Base-by-base conservation (phyloP, 371 early-diverging fungal species). In the Actinomortierella ambigua region DNA sequence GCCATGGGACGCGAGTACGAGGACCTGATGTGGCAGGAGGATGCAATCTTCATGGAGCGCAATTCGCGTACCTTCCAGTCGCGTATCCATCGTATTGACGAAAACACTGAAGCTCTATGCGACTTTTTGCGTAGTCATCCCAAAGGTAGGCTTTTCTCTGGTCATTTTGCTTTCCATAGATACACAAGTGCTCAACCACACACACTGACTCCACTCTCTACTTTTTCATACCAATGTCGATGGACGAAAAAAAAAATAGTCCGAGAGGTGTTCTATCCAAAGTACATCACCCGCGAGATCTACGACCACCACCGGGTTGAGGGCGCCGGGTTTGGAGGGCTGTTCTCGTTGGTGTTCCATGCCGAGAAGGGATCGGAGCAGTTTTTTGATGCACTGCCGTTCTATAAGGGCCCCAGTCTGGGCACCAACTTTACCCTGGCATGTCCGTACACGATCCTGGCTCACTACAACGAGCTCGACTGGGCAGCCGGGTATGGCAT, bases 361-460 rank as follows among this genome's bases (percentile, higher is more conserved):
- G 76, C 77, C 29, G 84, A 88, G 53, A 68, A 75, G 5, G 81
- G 81, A 2, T 89, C 96, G 0, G 61, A 73, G 15, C 65, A 69
- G 41, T 97, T 98, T 77, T 98, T 89, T 77, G 96, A 98, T 77
- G 64, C 79, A 18, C 71, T 98, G 29, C 68, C 81, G 4, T 86
- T 86, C 62, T 87, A 89, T 56, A 98, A 98, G 73, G 98, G 98
- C 0, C 98, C 98, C 17, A 94, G 95, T 0, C 83, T 98, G 24
- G 98, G 98, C 2, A 97, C 97, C 44, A 96, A 95, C 81, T 98
- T 97, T 68, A 98, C 98, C 5, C 81, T 98, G 47, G 93, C 87
- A 6, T 91, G 93, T 59, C 97, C 98, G 6, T 98, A 97, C 69
- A 93, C 97, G 1, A 89, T 98, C 11, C 77, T 98, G 26, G 98